A percentile compares a stretch with the other conserved stretches of the same genome.
phyloP scores from a whole-genome alignment of 768 basidiomycete species.

The Mrakia frigida region DNA sequence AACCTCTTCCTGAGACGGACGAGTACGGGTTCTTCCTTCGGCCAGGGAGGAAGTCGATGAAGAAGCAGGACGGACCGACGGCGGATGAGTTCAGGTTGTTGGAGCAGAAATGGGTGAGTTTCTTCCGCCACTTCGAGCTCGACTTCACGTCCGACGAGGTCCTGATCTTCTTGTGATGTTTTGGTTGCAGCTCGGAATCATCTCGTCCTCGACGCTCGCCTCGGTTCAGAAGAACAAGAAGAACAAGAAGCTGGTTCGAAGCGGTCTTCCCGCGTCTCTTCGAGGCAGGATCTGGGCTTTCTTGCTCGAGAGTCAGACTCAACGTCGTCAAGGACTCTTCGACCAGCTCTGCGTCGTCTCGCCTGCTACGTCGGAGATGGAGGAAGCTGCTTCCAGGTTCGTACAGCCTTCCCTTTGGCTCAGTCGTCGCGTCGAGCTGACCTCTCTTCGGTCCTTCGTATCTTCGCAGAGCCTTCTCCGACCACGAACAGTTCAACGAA shows the following conservation, averaged over 20 bases:
- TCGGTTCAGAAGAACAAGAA: conserved; percentile 29
- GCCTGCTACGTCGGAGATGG: conserved; percentile 18
- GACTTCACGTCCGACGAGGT: too few species aligned
- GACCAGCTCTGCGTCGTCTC: conserved; percentile 17
- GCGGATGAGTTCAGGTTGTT: background rate
- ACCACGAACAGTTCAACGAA: conserved; percentile 27
- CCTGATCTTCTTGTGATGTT: background rate
- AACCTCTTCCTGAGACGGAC: conserved; percentile 13
- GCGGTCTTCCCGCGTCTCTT: conserved; percentile 11
- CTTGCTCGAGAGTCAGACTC: background rate
- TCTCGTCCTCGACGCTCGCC: conserved; percentile 13
- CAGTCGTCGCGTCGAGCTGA: background rate
- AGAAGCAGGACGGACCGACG: background rate
- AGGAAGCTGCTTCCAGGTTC: conserved; percentile 8
- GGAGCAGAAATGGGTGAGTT: conserved; percentile 47
- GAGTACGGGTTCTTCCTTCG: conserved; percentile 23
- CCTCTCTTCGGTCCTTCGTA: background rate
- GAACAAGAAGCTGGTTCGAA: conserved; percentile 25
- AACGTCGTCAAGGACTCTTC: conserved; percentile 6
- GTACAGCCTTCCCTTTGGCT: background rate
- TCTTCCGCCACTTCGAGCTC: background rate
- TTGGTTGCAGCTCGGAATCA: background rate
- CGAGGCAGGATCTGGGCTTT: conserved; percentile 28
- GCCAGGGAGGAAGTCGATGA: background rate
- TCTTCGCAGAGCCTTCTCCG: conserved; percentile 24